phyloP scores from a whole-genome alignment of 2,329 filamentous ascomycete species.

The Aspergillus udagawae region DNA sequence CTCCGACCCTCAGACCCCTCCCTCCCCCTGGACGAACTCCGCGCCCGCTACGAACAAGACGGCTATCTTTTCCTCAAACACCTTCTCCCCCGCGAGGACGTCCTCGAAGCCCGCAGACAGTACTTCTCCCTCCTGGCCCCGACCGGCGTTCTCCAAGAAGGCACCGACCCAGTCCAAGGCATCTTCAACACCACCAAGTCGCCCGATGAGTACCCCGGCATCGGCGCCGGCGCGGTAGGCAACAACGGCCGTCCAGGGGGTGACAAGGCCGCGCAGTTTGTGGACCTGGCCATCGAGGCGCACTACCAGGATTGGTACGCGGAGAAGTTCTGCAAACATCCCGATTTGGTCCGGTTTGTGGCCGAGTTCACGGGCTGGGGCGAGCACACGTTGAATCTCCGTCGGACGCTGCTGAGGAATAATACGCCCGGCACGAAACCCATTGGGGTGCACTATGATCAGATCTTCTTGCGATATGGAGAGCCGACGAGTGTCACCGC shows the following conservation, averaged over 20 bases:
- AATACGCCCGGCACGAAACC: constrained; percentile 55
- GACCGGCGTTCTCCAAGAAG: constrained; percentile 54
- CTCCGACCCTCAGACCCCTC: constrained; percentile 43
- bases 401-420: constrained; percentile 52
- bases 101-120: constrained; percentile 48
- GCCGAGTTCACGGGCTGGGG: constrained; percentile 53
- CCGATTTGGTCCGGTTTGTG: constrained; percentile 48
- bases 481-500: constrained; percentile 54
- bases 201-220: constrained; percentile 47
- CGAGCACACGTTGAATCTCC: constrained; percentile 43
- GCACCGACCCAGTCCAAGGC: constrained; percentile 49
- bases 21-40: constrained; percentile 47
- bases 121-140: constrained; percentile 54
- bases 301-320: constrained; percentile 53
- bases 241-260: constrained; percentile 46
- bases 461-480: constrained; percentile 55
- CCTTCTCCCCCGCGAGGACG: constrained; percentile 50
- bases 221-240: constrained; percentile 49
- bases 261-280: constrained; percentile 42
- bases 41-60: constrained; percentile 45
- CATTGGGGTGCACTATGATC: constrained; percentile 59
- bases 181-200: constrained; percentile 48
- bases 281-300: constrained; percentile 51
- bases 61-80: constrained; percentile 56
- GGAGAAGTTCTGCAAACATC: constrained; percentile 53